Evolutionary conservation across 768 basidiomycete species (phyloP), one percentile per base, ranked within the genome.

Genomic region (Gloeophyllum trabeum): DNA sequence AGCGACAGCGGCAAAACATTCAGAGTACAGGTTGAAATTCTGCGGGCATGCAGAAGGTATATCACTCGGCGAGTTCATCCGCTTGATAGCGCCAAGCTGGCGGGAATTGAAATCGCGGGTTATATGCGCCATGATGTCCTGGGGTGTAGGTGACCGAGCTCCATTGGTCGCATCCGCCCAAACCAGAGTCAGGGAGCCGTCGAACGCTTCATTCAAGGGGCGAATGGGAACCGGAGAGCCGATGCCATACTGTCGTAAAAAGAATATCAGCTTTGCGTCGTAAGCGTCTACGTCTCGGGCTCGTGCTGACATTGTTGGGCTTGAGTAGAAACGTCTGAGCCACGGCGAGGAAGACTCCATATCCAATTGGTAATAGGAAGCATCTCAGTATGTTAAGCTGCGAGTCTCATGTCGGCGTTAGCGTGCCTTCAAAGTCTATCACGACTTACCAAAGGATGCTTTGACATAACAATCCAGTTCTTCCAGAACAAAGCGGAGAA

Each of bases 81-180:
- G 59, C 42, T 64, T 64, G 25, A 89, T 67, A 2, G 63, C 64
- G 3, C 51, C 53, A 2, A 65, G 60, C 53, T 86, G 81, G 16
- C 50, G 44, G 0, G 60, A 41, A 10, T 61, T 61, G 48, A 84
- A 81, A 2, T 65, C 63, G 14, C 61, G 54, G 1, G 78, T 80
- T 24, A 86, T 66, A 34, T 61, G 69, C 14, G 66, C 52, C 56
- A 88, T 86, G 46, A 89, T 73, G 26, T 72, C 67, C 24, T 57
- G 54, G 3, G 81, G 71, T 1, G 75, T 66, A 1, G 80, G 76
- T 5, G 61, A 59, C 39, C 71, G 71, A 1, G 63, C 64, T 10
- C 74, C 73, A 44, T 74, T 67, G 2, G 81, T 82, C 10, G 64
- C 70, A 50, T 86, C 83, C 0, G 75, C 72, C 86, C 86, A 88